Evolutionary conservation across 352 stramenopile genomes (phyloP).

Genomic region (Phytophthora chlamydospora): DNA sequence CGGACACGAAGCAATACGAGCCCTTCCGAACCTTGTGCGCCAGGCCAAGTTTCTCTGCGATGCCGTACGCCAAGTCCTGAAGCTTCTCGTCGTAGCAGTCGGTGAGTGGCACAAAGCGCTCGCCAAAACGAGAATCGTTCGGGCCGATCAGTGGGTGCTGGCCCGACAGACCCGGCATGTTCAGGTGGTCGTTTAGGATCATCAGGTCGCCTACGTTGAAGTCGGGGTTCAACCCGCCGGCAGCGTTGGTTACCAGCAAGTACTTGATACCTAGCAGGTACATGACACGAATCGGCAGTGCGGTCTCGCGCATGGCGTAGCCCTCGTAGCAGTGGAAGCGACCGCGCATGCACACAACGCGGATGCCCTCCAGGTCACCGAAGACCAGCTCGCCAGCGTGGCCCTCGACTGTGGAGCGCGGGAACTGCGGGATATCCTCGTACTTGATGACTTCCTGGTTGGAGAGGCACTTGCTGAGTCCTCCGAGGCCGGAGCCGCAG

Average conservation of each 20-base stretch:
- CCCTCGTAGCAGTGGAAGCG: conserved; percentile 97
- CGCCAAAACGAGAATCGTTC: conserved; percentile 94
- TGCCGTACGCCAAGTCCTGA: conserved; percentile 71
- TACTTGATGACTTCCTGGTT: conserved; percentile 91
- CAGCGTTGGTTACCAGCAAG: conserved; percentile 96
- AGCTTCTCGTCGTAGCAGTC: conserved; percentile 92
- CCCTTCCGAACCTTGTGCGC: conserved; percentile 78
- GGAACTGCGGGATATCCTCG: conserved; percentile 93
- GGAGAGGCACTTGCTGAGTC: conserved; percentile 90
- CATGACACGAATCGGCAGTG: conserved; percentile 93
- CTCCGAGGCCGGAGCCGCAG: conserved; percentile 94
- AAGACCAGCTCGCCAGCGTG: conserved; percentile 95
- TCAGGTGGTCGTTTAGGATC: conserved; percentile 95
- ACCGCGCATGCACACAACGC: conserved; percentile 93
- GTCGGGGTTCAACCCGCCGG: conserved; percentile 91
- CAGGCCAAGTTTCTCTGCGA: conserved; percentile 79
- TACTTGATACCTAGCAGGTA: conserved; percentile 94
- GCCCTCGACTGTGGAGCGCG: conserved; percentile 91
- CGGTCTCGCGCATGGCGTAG: conserved; percentile 92
- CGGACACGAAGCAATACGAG: conserved; percentile 96
- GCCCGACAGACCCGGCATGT: conserved; percentile 90
- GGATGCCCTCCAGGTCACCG: conserved; percentile 74
- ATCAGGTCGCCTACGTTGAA: conserved; percentile 96
- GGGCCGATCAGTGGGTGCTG: conserved; percentile 93
- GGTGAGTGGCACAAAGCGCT: conserved; percentile 92